These are phyloP conservation scores for Castanea sativa DNA, from an alignment of 306 rosid genomes.

Conservation along the genomic window DNA sequence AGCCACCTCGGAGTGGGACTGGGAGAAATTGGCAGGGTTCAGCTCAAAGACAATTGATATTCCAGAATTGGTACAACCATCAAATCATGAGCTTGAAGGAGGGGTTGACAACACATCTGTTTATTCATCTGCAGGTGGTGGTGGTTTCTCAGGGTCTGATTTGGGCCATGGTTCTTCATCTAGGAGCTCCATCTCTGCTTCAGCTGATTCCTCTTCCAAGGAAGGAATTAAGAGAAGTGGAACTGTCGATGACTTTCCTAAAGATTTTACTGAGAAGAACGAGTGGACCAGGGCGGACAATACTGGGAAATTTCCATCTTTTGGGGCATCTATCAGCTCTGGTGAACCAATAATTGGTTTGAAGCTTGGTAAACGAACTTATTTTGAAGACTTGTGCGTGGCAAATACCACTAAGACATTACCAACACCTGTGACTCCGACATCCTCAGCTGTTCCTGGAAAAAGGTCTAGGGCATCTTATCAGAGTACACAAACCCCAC, in stretches of 20 bases:
- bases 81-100: slow-evolving; percentile 46
- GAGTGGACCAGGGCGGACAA: slow-evolving; percentile 40
- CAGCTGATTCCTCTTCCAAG: slow-evolving; percentile 64
- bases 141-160: slow-evolving; percentile 64
- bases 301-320: slow-evolving; percentile 36
- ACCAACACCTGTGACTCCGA: slow-evolving; percentile 31
- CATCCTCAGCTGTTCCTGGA: slow-evolving; percentile 24
- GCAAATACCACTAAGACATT: slow-evolving; percentile 47
- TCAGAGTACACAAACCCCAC: slow-evolving; percentile 41
- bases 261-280: slow-evolving; percentile 44
- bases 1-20: slow-evolving; percentile 65
- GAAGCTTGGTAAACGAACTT: slow-evolving; percentile 80
- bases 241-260: slow-evolving; percentile 40
- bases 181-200: slow-evolving; percentile 70
- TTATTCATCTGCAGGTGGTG: slow-evolving; percentile 44
- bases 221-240: slow-evolving; percentile 64
- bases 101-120: slow-evolving; percentile 51
- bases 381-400: slow-evolving; percentile 60
- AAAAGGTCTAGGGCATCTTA: slow-evolving; percentile 48
- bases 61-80: slow-evolving; percentile 37
- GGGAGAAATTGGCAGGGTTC: slow-evolving; percentile 63
- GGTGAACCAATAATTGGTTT: slow-evolving; percentile 77
- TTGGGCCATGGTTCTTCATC: slow-evolving; percentile 45
- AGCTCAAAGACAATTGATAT: slow-evolving; percentile 55
- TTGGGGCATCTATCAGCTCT: slow-evolving; percentile 54